phyloP scores from a whole-genome alignment of 441 rosid genomes.

The Pelargonium cotyledonis region DNA sequence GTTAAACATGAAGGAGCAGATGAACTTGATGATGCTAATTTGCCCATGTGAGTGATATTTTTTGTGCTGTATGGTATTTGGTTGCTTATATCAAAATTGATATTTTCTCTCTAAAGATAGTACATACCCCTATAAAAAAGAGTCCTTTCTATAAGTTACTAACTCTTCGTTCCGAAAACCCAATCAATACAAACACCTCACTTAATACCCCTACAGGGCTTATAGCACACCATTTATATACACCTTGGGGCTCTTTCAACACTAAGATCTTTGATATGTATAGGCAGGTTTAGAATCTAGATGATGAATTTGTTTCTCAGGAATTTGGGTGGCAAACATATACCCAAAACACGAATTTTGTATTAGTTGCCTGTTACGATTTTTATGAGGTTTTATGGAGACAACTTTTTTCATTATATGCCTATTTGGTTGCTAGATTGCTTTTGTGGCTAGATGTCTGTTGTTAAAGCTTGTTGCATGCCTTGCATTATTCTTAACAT shows the following conservation, averaged over 20 bases:
- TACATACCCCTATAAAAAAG: too few species aligned
- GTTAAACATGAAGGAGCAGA: slow-evolving; percentile 64
- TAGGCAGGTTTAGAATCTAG: too few species aligned
- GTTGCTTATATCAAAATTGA: background rate
- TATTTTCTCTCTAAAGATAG: background rate
- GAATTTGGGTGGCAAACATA: background rate
- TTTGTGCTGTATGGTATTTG: background rate
- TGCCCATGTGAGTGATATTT: slow-evolving; percentile 56
- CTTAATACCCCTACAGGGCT: too few species aligned
- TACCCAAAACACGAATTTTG: background rate
- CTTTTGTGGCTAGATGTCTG: too few species aligned
- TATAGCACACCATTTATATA: too few species aligned
- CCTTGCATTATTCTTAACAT: background rate
- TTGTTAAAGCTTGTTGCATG: background rate
- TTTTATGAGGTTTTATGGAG: background rate
- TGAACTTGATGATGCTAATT: slow-evolving; percentile 57
- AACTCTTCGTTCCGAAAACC: too few species aligned
- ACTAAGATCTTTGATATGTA: too few species aligned
- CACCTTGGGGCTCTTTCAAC: too few species aligned
- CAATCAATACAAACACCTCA: too few species aligned
- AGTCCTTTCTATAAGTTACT: too few species aligned
- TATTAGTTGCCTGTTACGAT: background rate
- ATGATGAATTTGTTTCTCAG: too few species aligned
- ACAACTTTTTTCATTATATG: background rate
- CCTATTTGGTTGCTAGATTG: background rate